Evolutionary conservation across 2,329 filamentous ascomycete genomes (phyloP).

Genomic region (Calonectria hawksworthii): DNA sequence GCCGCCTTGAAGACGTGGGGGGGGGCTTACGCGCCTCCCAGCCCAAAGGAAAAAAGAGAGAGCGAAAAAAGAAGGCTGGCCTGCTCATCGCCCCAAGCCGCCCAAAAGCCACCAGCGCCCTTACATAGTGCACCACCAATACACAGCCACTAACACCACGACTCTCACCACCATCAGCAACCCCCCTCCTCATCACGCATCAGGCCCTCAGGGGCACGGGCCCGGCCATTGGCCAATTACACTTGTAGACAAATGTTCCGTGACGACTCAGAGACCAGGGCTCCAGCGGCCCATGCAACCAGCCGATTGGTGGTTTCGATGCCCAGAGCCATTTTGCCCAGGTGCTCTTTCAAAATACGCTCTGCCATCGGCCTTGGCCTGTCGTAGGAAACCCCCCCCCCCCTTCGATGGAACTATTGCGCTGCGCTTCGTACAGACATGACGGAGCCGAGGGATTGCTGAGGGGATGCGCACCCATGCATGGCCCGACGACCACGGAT

Average conservation of each 20-base stretch:
- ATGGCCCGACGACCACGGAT: not conserved
- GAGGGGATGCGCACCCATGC: slow-evolving; percentile 11
- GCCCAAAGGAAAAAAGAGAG: not conserved
- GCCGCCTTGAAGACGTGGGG: slow-evolving; percentile 12
- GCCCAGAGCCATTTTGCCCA: not conserved
- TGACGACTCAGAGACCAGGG: slow-evolving; percentile 38
- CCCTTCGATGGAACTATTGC: slow-evolving; percentile 1
- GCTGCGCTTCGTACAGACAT: not conserved
- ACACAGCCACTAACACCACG: slow-evolving; percentile 6
- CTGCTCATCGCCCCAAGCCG: not conserved
- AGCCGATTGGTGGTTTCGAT: slow-evolving; percentile 43
- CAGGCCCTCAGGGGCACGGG: slow-evolving; percentile 32
- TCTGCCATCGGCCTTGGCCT: not conserved
- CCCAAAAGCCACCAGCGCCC: not conserved
- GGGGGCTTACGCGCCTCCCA: slow-evolving; percentile 5
- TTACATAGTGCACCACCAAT: slow-evolving; percentile 4
- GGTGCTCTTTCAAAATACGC: not conserved
- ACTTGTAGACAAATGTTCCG: slow-evolving; percentile 37
- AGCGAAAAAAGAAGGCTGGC: slow-evolving; percentile 18
- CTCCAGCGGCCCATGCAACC: slow-evolving; percentile 26
- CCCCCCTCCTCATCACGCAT: not conserved
- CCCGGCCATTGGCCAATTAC: slow-evolving; percentile 35
- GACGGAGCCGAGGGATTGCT: slow-evolving; percentile 14
- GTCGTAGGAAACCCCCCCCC: not conserved
- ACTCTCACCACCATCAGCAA: slow-evolving; percentile 9